A percentile compares a stretch with the other conserved stretches of the same genome.
Evolutionary conservation across 2,329 filamentous ascomycete species (phyloP).

Genomic region (Apiospora pterosperma): DNA sequence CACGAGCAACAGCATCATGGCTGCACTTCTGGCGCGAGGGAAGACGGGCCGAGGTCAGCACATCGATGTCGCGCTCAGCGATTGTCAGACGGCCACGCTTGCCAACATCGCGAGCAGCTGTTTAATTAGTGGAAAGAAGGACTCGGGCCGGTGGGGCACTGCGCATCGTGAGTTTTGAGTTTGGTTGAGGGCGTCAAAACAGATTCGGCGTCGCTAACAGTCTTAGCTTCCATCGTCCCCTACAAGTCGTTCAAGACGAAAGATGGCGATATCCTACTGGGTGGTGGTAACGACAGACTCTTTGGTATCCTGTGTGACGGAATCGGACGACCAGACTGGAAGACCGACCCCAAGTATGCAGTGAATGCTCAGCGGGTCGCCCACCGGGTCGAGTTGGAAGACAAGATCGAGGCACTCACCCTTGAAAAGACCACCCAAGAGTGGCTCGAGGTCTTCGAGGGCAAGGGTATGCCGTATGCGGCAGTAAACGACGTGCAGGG

Average conservation of each 20-base stretch:
- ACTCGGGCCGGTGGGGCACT: constrained; percentile 90
- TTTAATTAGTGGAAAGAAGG: constrained; percentile 81
- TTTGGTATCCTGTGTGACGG: constrained; percentile 63
- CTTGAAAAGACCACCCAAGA: constrained; percentile 76
- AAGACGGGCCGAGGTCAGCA: constrained; percentile 82
- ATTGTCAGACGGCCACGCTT: constrained; percentile 91
- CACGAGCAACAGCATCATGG: constrained; percentile 93
- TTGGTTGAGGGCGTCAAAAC: neutral
- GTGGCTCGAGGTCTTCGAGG: constrained; percentile 84
- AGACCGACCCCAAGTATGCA: constrained; percentile 53
- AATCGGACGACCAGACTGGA: constrained; percentile 57
- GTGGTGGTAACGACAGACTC: constrained; percentile 69
- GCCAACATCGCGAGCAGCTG: constrained; percentile 95
- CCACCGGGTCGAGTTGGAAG: constrained; percentile 74
- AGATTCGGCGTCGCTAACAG: constrained; percentile 3
- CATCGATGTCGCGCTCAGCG: constrained; percentile 85
- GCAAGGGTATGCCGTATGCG: constrained; percentile 90
- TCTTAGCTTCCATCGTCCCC: constrained; percentile 88
- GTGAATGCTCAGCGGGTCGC: constrained; percentile 62
- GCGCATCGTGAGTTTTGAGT: constrained; percentile 68
- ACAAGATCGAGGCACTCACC: constrained; percentile 73
- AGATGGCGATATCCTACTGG: constrained; percentile 68
- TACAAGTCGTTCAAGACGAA: constrained; percentile 80
- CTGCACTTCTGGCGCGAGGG: constrained; percentile 73
- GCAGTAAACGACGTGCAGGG: constrained; percentile 90